Conservation (phyloP, 768 basidiomycete species). For the Trametes gibbosa region DNA sequence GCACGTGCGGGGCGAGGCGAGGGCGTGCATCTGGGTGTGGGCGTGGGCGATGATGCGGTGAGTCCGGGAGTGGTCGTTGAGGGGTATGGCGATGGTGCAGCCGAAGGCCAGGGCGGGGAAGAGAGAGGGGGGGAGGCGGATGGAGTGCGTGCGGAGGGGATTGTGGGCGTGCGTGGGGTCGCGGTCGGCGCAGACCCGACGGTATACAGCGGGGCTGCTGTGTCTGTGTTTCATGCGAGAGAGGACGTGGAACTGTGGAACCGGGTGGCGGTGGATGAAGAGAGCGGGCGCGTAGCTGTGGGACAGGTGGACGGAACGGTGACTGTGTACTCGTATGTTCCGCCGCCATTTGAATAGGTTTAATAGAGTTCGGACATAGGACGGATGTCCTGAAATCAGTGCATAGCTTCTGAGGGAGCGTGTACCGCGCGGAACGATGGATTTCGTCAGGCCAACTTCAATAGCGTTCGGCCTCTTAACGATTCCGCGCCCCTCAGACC, state of each 20-base stretch:
- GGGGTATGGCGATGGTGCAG: neutral
- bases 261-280: constrained; percentile 37
- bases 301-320: constrained; percentile 44
- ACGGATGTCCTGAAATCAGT: too few relatives aligned
- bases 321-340: constrained; percentile 46
- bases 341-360: neutral
- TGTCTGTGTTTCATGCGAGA: constrained; percentile 47
- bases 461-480: too few relatives aligned
- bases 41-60: constrained; percentile 6
- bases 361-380: too few relatives aligned
- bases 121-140: constrained; percentile 4
- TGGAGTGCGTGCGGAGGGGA: too few relatives aligned
- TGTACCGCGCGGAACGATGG: too few relatives aligned
- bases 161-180: neutral
- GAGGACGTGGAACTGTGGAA: constrained; percentile 51
- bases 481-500: too few relatives aligned
- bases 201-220: constrained; percentile 16
- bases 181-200: neutral
- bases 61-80: constrained; percentile 8
- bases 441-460: too few relatives aligned
- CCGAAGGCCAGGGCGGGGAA: neutral
- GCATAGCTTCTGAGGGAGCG: too few relatives aligned
- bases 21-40: neutral
- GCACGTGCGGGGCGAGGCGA: too few relatives aligned
- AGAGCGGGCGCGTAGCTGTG: constrained; percentile 36